These are phyloP conservation scores for Rhexocercosporidium sp. DNA, from an alignment of 2,329 filamentous ascomycete species.

Conservation along the genomic window DNA sequence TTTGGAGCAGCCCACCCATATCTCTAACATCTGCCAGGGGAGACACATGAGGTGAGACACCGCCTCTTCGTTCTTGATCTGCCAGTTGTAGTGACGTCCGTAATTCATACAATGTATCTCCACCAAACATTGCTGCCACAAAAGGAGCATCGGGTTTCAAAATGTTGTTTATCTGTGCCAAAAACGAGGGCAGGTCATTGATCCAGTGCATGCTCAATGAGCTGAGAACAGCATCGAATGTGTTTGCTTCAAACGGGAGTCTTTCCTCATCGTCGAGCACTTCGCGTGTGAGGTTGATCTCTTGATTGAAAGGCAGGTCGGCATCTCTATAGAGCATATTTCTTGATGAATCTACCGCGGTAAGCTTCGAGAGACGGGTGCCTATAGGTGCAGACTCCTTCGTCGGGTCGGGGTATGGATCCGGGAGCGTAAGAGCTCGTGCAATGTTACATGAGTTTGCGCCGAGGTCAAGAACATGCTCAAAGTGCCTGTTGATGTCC, in stretches of 20 bases:
- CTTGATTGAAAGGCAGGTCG: constrained; percentile 73
- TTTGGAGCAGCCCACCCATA: constrained; percentile 83
- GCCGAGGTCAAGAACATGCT: constrained; percentile 86
- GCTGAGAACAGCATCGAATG: constrained; percentile 90
- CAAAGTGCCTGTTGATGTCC: constrained; percentile 92
- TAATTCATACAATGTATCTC: constrained; percentile 91
- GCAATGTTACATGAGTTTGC: constrained; percentile 97
- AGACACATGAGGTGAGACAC: constrained; percentile 87
- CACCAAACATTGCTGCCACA: constrained; percentile 94
- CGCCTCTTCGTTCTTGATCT: constrained; percentile 88
- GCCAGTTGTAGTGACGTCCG: constrained; percentile 92
- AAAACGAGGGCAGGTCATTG: constrained; percentile 88
- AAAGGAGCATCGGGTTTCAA: constrained; percentile 92
- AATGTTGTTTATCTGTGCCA: constrained; percentile 83
- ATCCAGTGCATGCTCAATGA: constrained; percentile 95
- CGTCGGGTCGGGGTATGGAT: constrained; percentile 64
- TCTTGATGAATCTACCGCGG: constrained; percentile 81
- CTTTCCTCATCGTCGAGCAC: constrained; percentile 77
- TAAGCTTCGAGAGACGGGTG: constrained; percentile 73
- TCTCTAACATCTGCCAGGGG: constrained; percentile 92
- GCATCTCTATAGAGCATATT: constrained; percentile 81
- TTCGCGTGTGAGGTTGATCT: constrained; percentile 73
- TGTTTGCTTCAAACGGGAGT: constrained; percentile 74
- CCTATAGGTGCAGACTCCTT: constrained; percentile 68
- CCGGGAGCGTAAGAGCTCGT: constrained; percentile 73